These are phyloP conservation scores for Perkinsus olseni DNA, from an alignment of 169 alveolate genomes.

Conservation along the genomic window DNA sequence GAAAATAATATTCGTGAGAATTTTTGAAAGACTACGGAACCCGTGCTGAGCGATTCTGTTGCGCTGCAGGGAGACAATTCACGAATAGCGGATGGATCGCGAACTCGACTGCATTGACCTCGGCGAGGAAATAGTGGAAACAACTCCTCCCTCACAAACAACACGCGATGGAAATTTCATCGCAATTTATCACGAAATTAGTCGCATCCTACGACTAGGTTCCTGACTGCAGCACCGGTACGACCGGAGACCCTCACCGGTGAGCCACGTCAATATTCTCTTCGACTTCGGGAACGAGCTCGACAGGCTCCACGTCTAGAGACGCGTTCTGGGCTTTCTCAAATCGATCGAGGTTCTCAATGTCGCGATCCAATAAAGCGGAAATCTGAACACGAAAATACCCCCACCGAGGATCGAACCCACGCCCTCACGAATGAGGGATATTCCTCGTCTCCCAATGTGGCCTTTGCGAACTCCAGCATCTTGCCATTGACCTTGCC, in stretches of 20 bases:
- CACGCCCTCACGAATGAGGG: neutral
- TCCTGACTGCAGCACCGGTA: too few species aligned
- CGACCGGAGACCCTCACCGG: neutral
- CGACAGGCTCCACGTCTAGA: neutral
- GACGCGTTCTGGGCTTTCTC: neutral
- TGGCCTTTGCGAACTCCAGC: neutral
- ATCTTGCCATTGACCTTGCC: neutral
- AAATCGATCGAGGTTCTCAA: neutral
- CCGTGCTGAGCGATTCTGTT: too few species aligned
- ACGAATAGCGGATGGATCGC: too few species aligned
- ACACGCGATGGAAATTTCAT: too few species aligned
- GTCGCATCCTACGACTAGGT: too few species aligned
- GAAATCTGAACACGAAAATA: neutral
- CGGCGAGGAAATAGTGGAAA: too few species aligned
- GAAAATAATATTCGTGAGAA: too few species aligned
- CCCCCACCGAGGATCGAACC: neutral
- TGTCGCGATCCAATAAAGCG: neutral
- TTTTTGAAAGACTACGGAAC: too few species aligned
- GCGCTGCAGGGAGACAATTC: too few species aligned
- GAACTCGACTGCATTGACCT: too few species aligned
- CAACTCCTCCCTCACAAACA: too few species aligned
- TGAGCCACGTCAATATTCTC: neutral
- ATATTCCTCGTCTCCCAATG: neutral
- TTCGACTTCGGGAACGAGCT: neutral
- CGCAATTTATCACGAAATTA: too few species aligned